Evolutionary conservation across 1,139 yeast genomes (phyloP).

Genomic region (Candida buenavistaensis): DNA sequence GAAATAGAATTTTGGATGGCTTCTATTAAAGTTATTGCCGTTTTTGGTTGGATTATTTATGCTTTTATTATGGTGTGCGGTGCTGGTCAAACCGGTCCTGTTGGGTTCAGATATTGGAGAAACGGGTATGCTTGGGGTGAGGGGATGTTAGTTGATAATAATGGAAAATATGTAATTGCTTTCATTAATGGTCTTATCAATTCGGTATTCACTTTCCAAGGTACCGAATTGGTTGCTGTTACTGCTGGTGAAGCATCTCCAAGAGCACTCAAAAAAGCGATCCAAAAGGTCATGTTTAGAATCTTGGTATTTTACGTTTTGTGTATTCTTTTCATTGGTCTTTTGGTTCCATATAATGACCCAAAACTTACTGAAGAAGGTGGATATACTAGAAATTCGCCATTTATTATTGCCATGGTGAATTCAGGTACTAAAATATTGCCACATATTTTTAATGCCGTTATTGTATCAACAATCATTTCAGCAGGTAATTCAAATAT

Average conservation of each 20-base stretch:
- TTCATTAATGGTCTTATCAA: slow-evolving; percentile 60
- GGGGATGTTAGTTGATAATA: slow-evolving; percentile 44
- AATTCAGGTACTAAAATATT: slow-evolving; percentile 70
- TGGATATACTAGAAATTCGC: slow-evolving; percentile 45
- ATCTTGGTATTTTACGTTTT: slow-evolving; percentile 79
- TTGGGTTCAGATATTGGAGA: slow-evolving; percentile 90
- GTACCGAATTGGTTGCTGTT: slow-evolving; percentile 81
- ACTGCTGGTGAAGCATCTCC: slow-evolving; percentile 91
- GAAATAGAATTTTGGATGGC: slow-evolving; percentile 56
- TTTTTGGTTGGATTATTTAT: slow-evolving; percentile 68
- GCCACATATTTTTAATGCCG: slow-evolving; percentile 76
- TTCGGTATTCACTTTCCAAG: slow-evolving; percentile 80
- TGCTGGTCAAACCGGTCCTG: slow-evolving; percentile 65
- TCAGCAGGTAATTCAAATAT: slow-evolving; percentile 82
- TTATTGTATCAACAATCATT: slow-evolving; percentile 63
- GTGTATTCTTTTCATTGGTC: slow-evolving; percentile 77
- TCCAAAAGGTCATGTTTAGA: slow-evolving; percentile 78
- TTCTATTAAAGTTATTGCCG: slow-evolving; percentile 64
- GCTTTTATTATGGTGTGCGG: slow-evolving; percentile 74
- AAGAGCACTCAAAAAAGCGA: slow-evolving; percentile 65
- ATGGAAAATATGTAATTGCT: slow-evolving; percentile 46
- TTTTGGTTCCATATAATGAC: slow-evolving; percentile 79
- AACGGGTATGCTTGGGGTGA: slow-evolving; percentile 87
- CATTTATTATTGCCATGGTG: slow-evolving; percentile 57
- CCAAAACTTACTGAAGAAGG: slow-evolving; percentile 29